Evolutionary conservation across 2,329 filamentous ascomycete species (phyloP).

Genomic region (Talaromyces islandicus): DNA sequence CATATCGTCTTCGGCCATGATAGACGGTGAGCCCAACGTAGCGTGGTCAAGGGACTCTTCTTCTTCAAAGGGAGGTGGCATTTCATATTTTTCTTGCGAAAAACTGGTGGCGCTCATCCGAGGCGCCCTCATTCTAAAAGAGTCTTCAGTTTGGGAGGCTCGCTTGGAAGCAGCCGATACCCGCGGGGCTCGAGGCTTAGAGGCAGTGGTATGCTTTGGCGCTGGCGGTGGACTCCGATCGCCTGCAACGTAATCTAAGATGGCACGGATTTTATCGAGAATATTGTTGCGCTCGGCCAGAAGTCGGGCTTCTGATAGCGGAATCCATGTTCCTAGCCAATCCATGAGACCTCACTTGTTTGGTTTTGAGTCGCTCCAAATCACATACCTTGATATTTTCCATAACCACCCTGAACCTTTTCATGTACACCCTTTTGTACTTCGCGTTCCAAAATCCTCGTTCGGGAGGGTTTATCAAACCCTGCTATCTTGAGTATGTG

Average conservation of each 20-base stretch:
- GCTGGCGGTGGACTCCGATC: constrained; percentile 86
- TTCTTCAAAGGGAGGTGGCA: constrained; percentile 59
- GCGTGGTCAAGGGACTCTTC: constrained; percentile 78
- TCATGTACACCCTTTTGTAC: constrained; percentile 95
- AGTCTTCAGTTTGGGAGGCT: constrained; percentile 20
- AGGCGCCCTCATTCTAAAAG: constrained; percentile 25
- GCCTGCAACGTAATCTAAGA: constrained; percentile 84
- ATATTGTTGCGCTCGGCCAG: constrained; percentile 85
- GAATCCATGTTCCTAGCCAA: constrained; percentile 82
- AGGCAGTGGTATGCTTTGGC: constrained; percentile 73
- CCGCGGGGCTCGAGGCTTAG: constrained; percentile 71
- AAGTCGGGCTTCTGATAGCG: constrained; percentile 70
- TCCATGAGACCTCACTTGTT: background rate
- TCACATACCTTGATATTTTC: constrained; percentile 88
- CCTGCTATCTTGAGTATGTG: constrained; percentile 96
- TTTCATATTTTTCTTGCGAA: constrained; percentile 61
- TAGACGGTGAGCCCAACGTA: constrained; percentile 77
- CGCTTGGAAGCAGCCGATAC: constrained; percentile 58
- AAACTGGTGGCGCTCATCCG: constrained; percentile 31
- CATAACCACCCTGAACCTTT: constrained; percentile 97
- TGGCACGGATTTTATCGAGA: constrained; percentile 72
- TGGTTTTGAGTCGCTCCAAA: background rate
- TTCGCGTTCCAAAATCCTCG: constrained; percentile 89
- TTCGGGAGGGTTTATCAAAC: constrained; percentile 93
- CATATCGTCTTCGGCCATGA: constrained; percentile 76